Conservation (phyloP, 2,329 filamentous ascomycete genomes). For the Tolypocladium ovalisporum region DNA sequence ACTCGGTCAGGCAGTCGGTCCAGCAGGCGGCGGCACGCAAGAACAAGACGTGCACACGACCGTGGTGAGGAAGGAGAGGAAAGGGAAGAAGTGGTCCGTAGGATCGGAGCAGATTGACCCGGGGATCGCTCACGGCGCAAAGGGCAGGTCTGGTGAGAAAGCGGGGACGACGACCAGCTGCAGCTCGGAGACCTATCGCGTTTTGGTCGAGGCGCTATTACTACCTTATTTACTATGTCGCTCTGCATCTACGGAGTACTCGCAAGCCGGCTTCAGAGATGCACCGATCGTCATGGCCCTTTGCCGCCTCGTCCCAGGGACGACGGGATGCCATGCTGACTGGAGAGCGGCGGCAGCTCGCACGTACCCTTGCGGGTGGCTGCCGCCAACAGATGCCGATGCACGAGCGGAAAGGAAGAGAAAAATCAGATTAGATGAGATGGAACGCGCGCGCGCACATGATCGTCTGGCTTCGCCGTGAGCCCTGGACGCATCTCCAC, state of each 20-base stretch:
- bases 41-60: neutral
- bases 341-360: neutral
- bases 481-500: neutral
- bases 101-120: neutral
- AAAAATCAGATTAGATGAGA: constrained; percentile 2
- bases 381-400: neutral
- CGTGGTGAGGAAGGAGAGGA: neutral
- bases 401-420: neutral
- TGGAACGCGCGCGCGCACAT: neutral
- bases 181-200: neutral
- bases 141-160: neutral
- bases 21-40: neutral
- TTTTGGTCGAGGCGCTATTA: neutral
- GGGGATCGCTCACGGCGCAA: neutral
- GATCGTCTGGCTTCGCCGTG: neutral
- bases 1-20: neutral
- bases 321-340: no score
- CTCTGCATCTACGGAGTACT: no score
- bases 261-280: no score
- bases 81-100: neutral
- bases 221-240: no score
- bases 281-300: neutral
- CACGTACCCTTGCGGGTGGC: neutral
- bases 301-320: neutral
- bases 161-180: neutral